Evolutionary conservation across 2,329 filamentous ascomycete genomes (phyloP).

Genomic region (Epichloe typhina): DNA sequence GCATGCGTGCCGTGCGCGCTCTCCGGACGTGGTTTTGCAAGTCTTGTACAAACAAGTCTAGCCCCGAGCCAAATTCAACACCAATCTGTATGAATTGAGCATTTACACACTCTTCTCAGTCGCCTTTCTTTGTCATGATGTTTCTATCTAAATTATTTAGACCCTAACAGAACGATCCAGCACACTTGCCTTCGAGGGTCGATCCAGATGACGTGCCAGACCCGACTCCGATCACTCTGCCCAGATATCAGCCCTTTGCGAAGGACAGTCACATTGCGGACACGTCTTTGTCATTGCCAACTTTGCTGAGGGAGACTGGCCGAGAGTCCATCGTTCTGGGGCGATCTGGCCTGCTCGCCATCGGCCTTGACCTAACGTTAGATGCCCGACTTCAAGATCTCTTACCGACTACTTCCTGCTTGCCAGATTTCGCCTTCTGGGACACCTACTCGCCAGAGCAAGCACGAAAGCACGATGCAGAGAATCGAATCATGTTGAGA

Average conservation of each 20-base stretch:
- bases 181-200: slow-evolving; percentile 19
- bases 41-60: neutral
- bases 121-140: neutral
- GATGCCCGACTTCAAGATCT: slow-evolving; percentile 36
- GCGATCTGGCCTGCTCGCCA: slow-evolving; percentile 39
- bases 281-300: slow-evolving; percentile 27
- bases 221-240: slow-evolving; percentile 41
- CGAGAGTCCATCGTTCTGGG: slow-evolving; percentile 28
- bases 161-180: slow-evolving; percentile 11
- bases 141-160: neutral
- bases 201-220: slow-evolving; percentile 41
- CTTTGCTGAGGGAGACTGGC: slow-evolving; percentile 38
- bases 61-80: neutral
- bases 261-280: slow-evolving; percentile 18
- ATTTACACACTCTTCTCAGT: neutral
- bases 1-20: neutral
- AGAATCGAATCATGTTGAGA: slow-evolving; percentile 34
- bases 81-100: neutral
- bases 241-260: slow-evolving; percentile 28
- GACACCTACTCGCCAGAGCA: slow-evolving; percentile 34
- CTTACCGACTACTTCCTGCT: slow-evolving; percentile 37
- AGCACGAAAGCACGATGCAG: slow-evolving; percentile 33
- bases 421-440: slow-evolving; percentile 42
- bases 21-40: neutral
- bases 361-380: slow-evolving; percentile 41